Evolutionary conservation across 1,284 basidiomycete genomes (phyloP), one percentile per base, ranked within the genome.

Genomic region (Cutaneotrichosporon spelunceum): DNA sequence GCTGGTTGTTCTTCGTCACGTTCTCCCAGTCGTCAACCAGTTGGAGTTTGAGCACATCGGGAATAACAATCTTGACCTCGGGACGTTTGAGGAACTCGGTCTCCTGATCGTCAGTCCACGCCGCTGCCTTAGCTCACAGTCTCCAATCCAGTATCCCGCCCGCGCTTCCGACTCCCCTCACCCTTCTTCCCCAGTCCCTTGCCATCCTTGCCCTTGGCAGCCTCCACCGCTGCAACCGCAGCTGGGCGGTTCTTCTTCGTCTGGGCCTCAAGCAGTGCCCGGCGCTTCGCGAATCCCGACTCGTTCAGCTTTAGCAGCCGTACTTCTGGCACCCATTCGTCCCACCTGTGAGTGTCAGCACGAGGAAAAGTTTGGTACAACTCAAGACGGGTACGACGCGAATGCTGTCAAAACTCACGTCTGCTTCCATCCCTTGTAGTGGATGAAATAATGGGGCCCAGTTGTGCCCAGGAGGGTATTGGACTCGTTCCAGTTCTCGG

Each of bases 401-500:
- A n/a, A n/a, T n/a, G n/a, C n/a, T 42, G 39, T 21, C 16, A 42
- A 8, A 21, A 84, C 91, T 78, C 75, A 94, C 88, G 91, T 94
- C 79, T 93, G 90, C 78, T 98, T 99, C 96, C 96, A 99, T 5
- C 96, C 96, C 77, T 96, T 94, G 83, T 99, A 99, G 79, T 99
- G 96, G 26, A 99, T 94, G 66, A 90, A 88, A 78, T 92, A 99
- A 71, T 96, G 91, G 6, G 87, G 86, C 1, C 93, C 93, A 1
- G 85, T 79, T 6, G 81, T 78, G 3, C 89, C 88, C 5, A 84
- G 83, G 47, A 86, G 83, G 8, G 88, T 86, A 58, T 85, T 87
- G 4, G 83, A 81, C 69, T 89, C 88, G 60, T 88, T 86, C 83
- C 87, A 89, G 55, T 83, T 85, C 72, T 91, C 87, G 1, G 85